Evolutionary conservation across 2,329 filamentous ascomycete species (phyloP).

Genomic region (Scorias spongiosa): DNA sequence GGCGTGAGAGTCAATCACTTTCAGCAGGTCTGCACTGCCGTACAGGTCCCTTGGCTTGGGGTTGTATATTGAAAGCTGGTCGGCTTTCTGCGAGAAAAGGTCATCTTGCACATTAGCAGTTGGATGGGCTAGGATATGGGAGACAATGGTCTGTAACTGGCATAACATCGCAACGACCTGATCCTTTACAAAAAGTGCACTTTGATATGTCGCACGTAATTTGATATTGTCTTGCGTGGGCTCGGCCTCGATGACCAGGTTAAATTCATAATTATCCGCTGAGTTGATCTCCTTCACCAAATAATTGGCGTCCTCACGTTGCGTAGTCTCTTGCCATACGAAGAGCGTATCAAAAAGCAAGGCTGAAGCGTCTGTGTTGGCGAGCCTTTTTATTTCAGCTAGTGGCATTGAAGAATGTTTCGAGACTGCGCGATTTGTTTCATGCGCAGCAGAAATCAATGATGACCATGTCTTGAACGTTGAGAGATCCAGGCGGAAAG

Average conservation of each 20-base stretch:
- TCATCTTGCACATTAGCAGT: constrained; percentile 18
- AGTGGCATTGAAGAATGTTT: constrained; percentile 49
- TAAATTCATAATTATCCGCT: constrained; percentile 60
- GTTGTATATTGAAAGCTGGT: constrained; percentile 24
- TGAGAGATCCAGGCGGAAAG: constrained; percentile 48
- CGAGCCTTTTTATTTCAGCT: constrained; percentile 50
- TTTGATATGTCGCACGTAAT: constrained; percentile 41
- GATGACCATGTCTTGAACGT: constrained; percentile 40
- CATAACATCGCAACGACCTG: constrained; percentile 42
- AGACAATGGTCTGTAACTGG: constrained; percentile 45
- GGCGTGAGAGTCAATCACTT: constrained; percentile 2
- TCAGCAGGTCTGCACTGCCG: constrained; percentile 16
- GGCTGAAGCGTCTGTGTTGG: constrained; percentile 26
- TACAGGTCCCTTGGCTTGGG: constrained; percentile 15
- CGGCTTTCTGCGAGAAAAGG: constrained; percentile 7
- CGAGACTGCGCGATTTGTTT: constrained; percentile 49
- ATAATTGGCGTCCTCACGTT: constrained; percentile 11
- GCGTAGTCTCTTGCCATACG: constrained; percentile 66
- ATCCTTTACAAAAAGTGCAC: constrained; percentile 35
- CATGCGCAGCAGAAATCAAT: constrained; percentile 48
- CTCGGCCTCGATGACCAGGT: constrained; percentile 61
- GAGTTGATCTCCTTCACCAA: constrained; percentile 42
- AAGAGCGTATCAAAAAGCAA: constrained; percentile 62
- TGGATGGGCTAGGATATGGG: constrained; percentile 26
- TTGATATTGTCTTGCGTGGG: constrained; percentile 36